Conservation (phyloP, 2,329 filamentous ascomycete species). For the Fusarium equiseti region DNA sequence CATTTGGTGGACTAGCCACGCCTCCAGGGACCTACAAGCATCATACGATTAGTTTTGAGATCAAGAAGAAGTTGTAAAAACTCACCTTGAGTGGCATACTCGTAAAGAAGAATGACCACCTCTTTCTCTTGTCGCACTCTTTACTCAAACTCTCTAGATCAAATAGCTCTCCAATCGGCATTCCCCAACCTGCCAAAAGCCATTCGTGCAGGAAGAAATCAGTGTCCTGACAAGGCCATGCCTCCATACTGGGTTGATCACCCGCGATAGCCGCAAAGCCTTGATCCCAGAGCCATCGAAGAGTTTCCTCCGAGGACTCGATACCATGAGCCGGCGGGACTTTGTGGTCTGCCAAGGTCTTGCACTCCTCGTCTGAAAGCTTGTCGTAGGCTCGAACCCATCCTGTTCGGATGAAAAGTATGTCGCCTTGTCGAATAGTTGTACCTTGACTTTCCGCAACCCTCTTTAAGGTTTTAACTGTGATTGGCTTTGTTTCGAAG, state of each 20-base stretch:
- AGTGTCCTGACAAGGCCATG: slow-evolving; percentile 56
- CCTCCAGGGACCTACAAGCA: neutral
- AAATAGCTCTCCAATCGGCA: slow-evolving; percentile 64
- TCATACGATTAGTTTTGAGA: neutral
- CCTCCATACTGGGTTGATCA: slow-evolving; percentile 66
- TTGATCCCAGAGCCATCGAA: slow-evolving; percentile 70
- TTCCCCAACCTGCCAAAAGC: slow-evolving; percentile 63
- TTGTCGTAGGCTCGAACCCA: slow-evolving; percentile 60
- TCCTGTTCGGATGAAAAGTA: slow-evolving; percentile 67
- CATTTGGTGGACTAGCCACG: neutral
- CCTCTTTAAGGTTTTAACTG: slow-evolving; percentile 56
- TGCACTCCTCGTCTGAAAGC: slow-evolving; percentile 53
- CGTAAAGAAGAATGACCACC: slow-evolving; percentile 57
- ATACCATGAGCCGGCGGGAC: slow-evolving; percentile 56
- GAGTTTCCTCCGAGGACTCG: slow-evolving; percentile 60
- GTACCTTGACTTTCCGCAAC: slow-evolving; percentile 59
- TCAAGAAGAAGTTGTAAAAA: neutral
- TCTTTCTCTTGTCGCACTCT: slow-evolving; percentile 49
- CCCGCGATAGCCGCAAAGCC: slow-evolving; percentile 67
- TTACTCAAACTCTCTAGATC: slow-evolving; percentile 54
- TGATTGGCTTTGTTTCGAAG: slow-evolving; percentile 58
- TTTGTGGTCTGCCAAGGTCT: slow-evolving; percentile 49
- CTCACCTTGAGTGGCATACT: slow-evolving; percentile 36
- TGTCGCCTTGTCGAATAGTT: slow-evolving; percentile 62
- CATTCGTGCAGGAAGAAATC: slow-evolving; percentile 57